Percentiles rank a stretch among this genome's conserved stretches.
Evolutionary conservation across 768 basidiomycete species (phyloP).

Genomic region (Kwoniella bestiolae): DNA sequence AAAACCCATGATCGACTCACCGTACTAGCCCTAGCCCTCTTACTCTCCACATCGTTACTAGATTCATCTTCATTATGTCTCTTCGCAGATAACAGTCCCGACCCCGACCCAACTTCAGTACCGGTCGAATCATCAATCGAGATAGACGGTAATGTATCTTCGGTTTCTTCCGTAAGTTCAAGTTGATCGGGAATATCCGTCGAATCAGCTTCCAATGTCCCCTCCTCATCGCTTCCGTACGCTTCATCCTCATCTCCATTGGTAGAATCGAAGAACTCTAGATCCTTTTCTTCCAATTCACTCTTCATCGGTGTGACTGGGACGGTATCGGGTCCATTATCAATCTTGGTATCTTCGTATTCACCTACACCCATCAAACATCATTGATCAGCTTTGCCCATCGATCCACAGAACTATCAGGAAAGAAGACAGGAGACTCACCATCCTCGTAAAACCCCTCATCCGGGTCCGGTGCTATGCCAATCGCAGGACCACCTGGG

Average conservation of each 20-base stretch:
- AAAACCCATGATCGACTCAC: background rate
- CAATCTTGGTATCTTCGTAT: background rate
- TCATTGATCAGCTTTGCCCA: background rate
- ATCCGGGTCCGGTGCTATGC: slow-evolving; percentile 18
- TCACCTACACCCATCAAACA: background rate
- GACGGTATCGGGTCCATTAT: slow-evolving; percentile 9
- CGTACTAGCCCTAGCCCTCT: slow-evolving; percentile 15
- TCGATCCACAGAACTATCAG: too few species aligned
- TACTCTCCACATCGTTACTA: slow-evolving; percentile 5
- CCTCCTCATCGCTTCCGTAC: slow-evolving; percentile 13
- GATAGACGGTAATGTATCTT: background rate
- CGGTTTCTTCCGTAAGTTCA: background rate
- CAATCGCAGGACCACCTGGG: slow-evolving; percentile 2
- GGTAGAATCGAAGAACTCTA: background rate
- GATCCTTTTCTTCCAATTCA: background rate
- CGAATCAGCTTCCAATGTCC: slow-evolving; percentile 22
- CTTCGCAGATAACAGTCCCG: slow-evolving; percentile 7
- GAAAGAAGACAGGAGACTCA: background rate
- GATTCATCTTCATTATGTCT: slow-evolving; percentile 6
- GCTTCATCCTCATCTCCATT: background rate
- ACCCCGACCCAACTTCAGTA: background rate
- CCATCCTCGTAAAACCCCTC: slow-evolving; percentile 8
- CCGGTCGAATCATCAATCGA: background rate
- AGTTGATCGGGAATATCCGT: slow-evolving; percentile 6
- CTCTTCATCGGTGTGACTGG: slow-evolving; percentile 14